Base-by-base conservation (phyloP, 345 rosid genomes). In the Clausena lansium region DNA sequence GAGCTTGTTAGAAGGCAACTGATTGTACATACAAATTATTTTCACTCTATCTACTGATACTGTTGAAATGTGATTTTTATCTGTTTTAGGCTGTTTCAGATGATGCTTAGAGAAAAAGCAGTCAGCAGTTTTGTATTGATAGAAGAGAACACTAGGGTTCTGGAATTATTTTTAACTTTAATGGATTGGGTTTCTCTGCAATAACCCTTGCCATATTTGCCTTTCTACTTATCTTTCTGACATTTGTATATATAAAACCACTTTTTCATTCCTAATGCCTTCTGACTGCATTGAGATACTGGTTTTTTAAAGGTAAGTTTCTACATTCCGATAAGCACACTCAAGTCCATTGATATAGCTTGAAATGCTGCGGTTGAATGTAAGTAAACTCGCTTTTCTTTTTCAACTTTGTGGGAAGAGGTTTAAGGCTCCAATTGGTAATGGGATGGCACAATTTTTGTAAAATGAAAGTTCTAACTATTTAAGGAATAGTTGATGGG, bases 1-100 rank as follows among this genome's bases (percentile, higher is more conserved):
- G 81, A 86, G 83, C 85, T 78, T 82, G 71, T 39, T 91, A 19
- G 92, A 80, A 85, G 90, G 91, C 85, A 88, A 89, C 80, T 91
- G 92, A 91, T 67, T 85, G 81, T 81, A 47, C 68, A 80, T 54
- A 36, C 28, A 52, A 32, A 57, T 74, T 61, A 22, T 77, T 33
- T 81, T 74, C 17, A 28, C 63, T 17, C 73, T 41, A 71, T 77
- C 81, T 39, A 55, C 74, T 22, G 72, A 67, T 62, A 70, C 14
- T 78, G 45, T 50, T 58, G 62, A 60, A 66, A 60, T 74, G 30
- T 65, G 70, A 50, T 70, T 76, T 65, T 59, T 17, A n/a, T 78
- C 87, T 85, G 82, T 77, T 80, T 80, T 63, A 73, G 85, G 91
- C 89, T 78, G 88, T 74, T 86, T 79, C 86, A 86, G 89, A 81